A percentile compares a stretch with the other conserved stretches of the same genome.
Evolutionary conservation across 2,329 filamentous ascomycete species (phyloP).

Genomic region (Curvularia lunata): DNA sequence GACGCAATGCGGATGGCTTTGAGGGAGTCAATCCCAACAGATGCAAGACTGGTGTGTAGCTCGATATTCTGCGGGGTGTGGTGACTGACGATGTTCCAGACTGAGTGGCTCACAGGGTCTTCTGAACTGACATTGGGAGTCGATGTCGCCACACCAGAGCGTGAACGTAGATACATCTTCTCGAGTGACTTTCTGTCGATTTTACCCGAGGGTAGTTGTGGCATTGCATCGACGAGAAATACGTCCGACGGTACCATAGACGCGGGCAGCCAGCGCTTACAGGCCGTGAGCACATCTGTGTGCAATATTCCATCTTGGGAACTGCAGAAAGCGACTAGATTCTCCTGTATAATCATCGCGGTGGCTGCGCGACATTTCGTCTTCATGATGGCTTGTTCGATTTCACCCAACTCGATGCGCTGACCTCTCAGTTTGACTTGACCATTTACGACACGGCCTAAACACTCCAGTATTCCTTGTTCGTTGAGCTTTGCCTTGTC

Average conservation of each 20-base stretch:
- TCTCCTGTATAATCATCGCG: conserved; percentile 70
- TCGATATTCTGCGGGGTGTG: conserved; percentile 51
- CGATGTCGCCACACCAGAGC: conserved; percentile 19
- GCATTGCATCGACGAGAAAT: conserved; percentile 68
- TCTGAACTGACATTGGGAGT: conserved; percentile 14
- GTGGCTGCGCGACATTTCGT: conserved; percentile 65
- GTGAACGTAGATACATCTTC: conserved; percentile 56
- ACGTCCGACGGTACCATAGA: conserved; percentile 86
- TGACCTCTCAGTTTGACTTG: conserved; percentile 90
- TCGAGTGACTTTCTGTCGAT: conserved; percentile 73
- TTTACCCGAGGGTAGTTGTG: conserved; percentile 82
- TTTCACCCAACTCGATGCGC: conserved; percentile 75
- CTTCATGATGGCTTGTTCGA: conserved; percentile 46
- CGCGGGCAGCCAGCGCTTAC: conserved; percentile 75
- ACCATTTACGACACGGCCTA: conserved; percentile 78
- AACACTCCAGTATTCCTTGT: conserved; percentile 78
- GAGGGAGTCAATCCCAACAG: conserved; percentile 71
- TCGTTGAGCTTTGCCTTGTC: conserved; percentile 75
- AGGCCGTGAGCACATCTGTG: conserved; percentile 62
- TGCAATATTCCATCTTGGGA: conserved; percentile 54
- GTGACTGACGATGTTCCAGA: conserved; percentile 53
- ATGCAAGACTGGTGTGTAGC: conserved; percentile 55
- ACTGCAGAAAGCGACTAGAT: conserved; percentile 77
- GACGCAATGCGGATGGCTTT: conserved; percentile 69
- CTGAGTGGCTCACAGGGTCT: conserved; percentile 24